A percentile compares a stretch with the other conserved stretches of the same genome.
Conservation (phyloP, 2,329 filamentous ascomycete species). For the Pyrenochaeta sp. region DNA sequence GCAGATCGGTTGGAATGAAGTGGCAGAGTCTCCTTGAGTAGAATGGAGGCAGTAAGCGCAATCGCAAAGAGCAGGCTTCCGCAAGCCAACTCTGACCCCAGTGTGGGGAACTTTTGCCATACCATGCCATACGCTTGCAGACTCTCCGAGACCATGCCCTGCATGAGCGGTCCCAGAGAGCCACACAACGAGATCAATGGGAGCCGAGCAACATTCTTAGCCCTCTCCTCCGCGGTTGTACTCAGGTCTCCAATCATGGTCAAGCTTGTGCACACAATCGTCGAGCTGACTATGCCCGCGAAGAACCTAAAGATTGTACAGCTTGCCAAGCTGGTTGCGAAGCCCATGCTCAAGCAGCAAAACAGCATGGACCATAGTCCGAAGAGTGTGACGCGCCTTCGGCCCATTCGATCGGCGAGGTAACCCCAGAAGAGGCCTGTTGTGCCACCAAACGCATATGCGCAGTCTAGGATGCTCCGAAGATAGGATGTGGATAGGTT, state of each 20-base stretch:
- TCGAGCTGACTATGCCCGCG: slow-evolving; percentile 55
- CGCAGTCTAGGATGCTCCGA: slow-evolving; percentile 58
- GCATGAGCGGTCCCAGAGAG: slow-evolving; percentile 56
- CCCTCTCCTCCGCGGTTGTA: slow-evolving; percentile 45
- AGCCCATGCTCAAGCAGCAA: slow-evolving; percentile 59
- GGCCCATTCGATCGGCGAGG: slow-evolving; percentile 54
- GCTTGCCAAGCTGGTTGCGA: slow-evolving; percentile 53
- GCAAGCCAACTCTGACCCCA: slow-evolving; percentile 57
- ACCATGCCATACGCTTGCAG: slow-evolving; percentile 53
- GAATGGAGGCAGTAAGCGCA: slow-evolving; percentile 49
- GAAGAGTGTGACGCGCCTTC: slow-evolving; percentile 54
- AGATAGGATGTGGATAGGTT: slow-evolving; percentile 57
- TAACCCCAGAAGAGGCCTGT: slow-evolving; percentile 57
- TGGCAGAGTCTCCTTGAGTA: slow-evolving; percentile 53
- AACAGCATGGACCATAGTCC: slow-evolving; percentile 55
- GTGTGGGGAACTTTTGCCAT: slow-evolving; percentile 54
- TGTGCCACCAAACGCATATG: slow-evolving; percentile 58
- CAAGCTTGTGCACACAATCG: slow-evolving; percentile 55
- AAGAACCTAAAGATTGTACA: slow-evolving; percentile 56
- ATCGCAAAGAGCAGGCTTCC: slow-evolving; percentile 53
- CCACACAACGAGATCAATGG: slow-evolving; percentile 57
- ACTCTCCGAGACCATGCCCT: slow-evolving; percentile 53
- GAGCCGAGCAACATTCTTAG: slow-evolving; percentile 53
- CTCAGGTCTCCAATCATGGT: slow-evolving; percentile 59
- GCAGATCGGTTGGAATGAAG: slow-evolving; percentile 29